These are phyloP conservation scores for Phycomyces blakesleeanus DNA, from an alignment of 192 early-diverging fungal genomes.

Conservation along the genomic window DNA sequence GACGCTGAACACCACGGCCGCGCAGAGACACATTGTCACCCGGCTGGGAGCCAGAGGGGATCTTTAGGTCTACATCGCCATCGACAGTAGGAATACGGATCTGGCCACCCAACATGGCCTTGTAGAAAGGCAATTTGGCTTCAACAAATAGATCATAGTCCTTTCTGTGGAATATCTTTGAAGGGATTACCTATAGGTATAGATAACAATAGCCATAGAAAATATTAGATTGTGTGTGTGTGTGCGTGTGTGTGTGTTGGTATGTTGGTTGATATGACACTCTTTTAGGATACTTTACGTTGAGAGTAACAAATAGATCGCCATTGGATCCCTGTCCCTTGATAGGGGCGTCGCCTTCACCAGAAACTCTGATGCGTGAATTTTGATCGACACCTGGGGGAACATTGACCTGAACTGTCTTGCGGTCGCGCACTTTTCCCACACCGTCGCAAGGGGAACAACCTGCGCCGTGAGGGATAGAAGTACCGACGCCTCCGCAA, in stretches of 20 bases:
- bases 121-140: conserved; percentile 75
- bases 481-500: conserved; percentile 82
- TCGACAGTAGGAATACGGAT: conserved; percentile 92
- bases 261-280: neutral
- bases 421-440: conserved; percentile 70
- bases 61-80: conserved; percentile 89
- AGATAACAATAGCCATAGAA: no score
- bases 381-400: conserved; percentile 87
- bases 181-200: conserved; percentile 48
- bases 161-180: conserved; percentile 78
- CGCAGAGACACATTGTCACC: conserved; percentile 77
- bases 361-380: conserved; percentile 70
- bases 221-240: no score
- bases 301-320: conserved; percentile 79
- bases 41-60: conserved; percentile 85
- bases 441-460: conserved; percentile 80
- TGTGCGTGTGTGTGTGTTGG: no score
- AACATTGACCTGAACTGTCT: conserved; percentile 69
- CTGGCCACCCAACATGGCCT: conserved; percentile 84
- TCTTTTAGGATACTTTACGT: conserved; percentile 36
- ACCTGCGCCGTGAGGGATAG: conserved; percentile 58
- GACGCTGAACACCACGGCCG: conserved; percentile 66
- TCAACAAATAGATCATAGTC: conserved; percentile 76
- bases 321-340: conserved; percentile 69
- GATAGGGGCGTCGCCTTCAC: conserved; percentile 80